Conservation (phyloP, 441 rosid genomes). For the Flueggea neowawraea region DNA sequence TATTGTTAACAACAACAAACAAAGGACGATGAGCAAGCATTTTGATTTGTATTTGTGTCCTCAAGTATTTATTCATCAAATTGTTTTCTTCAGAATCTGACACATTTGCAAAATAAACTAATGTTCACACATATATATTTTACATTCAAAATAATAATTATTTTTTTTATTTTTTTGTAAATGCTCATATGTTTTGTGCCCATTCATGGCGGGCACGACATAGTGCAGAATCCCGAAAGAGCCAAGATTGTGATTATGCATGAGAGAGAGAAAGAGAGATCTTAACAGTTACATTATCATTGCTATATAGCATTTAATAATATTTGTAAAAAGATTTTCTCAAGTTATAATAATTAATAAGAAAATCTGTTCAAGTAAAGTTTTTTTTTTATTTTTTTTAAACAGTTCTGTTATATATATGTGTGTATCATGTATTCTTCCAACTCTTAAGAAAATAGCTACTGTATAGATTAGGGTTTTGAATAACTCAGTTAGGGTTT, state of each 20-base stretch:
- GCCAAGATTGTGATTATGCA: slow-evolving; percentile 14
- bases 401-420: slow-evolving; percentile 1
- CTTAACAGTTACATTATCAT: slow-evolving; percentile 5
- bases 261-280: not conserved
- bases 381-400: not conserved
- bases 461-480: slow-evolving; percentile 38
- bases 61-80: slow-evolving; percentile 17
- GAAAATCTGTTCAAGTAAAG: slow-evolving; percentile 15
- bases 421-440: slow-evolving; percentile 3
- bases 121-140: not conserved
- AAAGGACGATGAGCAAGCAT: slow-evolving; percentile 16
- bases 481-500: slow-evolving; percentile 32
- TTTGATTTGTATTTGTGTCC: slow-evolving; percentile 16
- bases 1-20: slow-evolving; percentile 10
- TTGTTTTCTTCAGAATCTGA: slow-evolving; percentile 17
- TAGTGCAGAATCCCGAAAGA: slow-evolving; percentile 26
- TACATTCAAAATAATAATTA: not conserved
- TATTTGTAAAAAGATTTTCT: not conserved
- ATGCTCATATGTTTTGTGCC: slow-evolving; percentile 2
- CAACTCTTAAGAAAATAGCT: slow-evolving; percentile 6
- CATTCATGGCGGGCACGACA: slow-evolving; percentile 29
- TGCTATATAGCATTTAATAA: not conserved
- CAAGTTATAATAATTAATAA: slow-evolving; percentile 1
- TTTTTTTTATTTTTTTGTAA: not conserved
- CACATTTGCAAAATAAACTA: not conserved